Evolutionary conservation across 495 filamentous ascomycete genomes (phyloP).

Genomic region (Neurospora africana): DNA sequence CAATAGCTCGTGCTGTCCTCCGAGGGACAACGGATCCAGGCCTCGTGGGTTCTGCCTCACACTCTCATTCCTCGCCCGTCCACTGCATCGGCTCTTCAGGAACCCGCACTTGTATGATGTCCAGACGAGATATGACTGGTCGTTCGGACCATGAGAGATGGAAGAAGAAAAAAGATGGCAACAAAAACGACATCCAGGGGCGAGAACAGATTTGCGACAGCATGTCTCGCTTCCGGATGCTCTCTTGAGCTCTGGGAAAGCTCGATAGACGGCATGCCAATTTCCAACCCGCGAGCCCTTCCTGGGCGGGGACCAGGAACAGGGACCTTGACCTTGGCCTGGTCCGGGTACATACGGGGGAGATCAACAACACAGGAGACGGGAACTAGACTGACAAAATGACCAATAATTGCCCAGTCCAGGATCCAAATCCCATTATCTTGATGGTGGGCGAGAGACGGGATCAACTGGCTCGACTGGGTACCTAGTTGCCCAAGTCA

Average conservation of each 20-base stretch:
- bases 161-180: background rate
- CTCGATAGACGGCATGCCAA: background rate
- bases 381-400: background rate
- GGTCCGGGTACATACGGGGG: background rate
- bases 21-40: background rate
- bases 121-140: background rate
- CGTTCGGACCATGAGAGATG: background rate
- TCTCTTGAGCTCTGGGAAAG: background rate
- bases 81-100: background rate
- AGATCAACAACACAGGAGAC: background rate
- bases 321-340: background rate
- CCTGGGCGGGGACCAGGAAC: background rate
- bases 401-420: background rate
- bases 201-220: background rate
- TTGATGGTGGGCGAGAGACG: background rate
- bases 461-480: background rate
- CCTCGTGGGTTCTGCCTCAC: background rate
- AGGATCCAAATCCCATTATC: background rate
- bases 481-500: background rate
- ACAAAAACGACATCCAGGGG: background rate
- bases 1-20: background rate
- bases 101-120: background rate
- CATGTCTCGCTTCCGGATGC: background rate
- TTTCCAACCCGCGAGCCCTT: background rate
- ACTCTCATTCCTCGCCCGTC: background rate